Evolutionary conservation across 2,329 filamentous ascomycete genomes (phyloP), one percentile per base, ranked within the genome.

Genomic region (Pseudogymnoascus sp.): DNA sequence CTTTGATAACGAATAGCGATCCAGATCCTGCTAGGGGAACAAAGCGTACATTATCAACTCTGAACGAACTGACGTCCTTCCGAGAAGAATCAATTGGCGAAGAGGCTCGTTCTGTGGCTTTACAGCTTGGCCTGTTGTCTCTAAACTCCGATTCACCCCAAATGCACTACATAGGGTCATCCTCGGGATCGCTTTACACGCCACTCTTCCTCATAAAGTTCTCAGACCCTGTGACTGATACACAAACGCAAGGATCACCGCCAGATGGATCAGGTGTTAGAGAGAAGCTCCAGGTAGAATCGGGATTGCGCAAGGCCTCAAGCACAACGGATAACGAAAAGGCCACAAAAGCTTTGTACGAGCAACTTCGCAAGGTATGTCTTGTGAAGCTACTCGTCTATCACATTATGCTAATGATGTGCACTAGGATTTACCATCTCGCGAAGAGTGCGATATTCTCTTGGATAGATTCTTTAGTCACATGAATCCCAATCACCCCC

Each of bases 61-160:
- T 63, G 12, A 35, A 65, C 18, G 37, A 12, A n/a, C 1, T 7
- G 2, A 10, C 12, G 3, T 38, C 61, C 16, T 61, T 18, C 12
- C 28, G 42, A 59, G 40, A 50, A 23, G 23, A 37, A 11, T 63
- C 63, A 23, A 14, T 65, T 1, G 61, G 61, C 6, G 38, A 59
- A 21, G 63, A 65, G 12, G 23, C 61, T 60, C 61, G 63, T 12
- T 65, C 63, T 21, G 53, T 65, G 4, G 61, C 75, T 0, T 68
- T 74, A 18, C 72, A 75, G 25, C 64, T 77, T 0, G 75, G 74
- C 0, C 72, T 76, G 68, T 66, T 76, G 7, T 74, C 75, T 1
- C 69, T 77, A 10, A 74, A 76, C 56, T 74, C 74, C 0, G 74
- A 77, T 60, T 73, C 73, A 0, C 67, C 69, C n/a, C 74, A 76